These are phyloP conservation scores for Pyrrhoderma lamaoense DNA, from an alignment of 1,284 basidiomycete genomes.

Conservation along the genomic window DNA sequence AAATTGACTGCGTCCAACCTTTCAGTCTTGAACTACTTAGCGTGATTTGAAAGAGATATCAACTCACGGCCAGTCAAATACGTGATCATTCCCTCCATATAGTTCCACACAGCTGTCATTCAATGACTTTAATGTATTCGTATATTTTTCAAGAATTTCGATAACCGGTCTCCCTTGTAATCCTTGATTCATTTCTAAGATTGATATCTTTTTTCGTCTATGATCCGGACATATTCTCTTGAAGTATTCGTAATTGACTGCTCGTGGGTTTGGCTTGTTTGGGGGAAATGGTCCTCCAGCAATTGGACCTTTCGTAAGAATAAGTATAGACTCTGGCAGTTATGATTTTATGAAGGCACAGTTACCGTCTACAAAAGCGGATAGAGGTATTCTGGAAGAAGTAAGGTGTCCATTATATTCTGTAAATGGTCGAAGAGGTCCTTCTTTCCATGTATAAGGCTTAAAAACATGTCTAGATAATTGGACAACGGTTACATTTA, in stretches of 20 bases:
- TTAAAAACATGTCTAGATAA: slow-evolving; percentile 34
- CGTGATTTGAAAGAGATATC: slow-evolving; percentile 30
- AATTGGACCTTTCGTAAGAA: slow-evolving; percentile 27
- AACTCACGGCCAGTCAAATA: slow-evolving; percentile 14
- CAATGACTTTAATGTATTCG: slow-evolving; percentile 30
- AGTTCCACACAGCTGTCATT: slow-evolving; percentile 39
- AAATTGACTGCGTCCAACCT: slow-evolving; percentile 31
- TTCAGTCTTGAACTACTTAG: slow-evolving; percentile 37
- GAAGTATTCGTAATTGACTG: slow-evolving; percentile 40
- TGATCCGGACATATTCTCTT: slow-evolving; percentile 33
- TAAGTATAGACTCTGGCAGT: not conserved
- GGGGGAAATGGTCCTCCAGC: slow-evolving; percentile 30
- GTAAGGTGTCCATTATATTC: slow-evolving; percentile 35
- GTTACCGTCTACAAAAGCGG: slow-evolving; percentile 33
- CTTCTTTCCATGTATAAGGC: slow-evolving; percentile 33
- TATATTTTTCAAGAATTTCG: slow-evolving; percentile 33
- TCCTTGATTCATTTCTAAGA: slow-evolving; percentile 22
- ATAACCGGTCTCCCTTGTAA: slow-evolving; percentile 22
- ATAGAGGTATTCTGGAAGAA: slow-evolving; percentile 36
- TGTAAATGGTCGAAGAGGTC: slow-evolving; percentile 25
- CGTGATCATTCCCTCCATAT: slow-evolving; percentile 12
- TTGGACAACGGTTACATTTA: no score
- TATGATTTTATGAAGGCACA: slow-evolving; percentile 2
- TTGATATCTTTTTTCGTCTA: slow-evolving; percentile 28
- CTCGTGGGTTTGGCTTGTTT: slow-evolving; percentile 29